Percentiles rank a stretch among this genome's conserved stretches.
Conservation (phyloP, 2,329 filamentous ascomycete genomes). For the Emericellopsis cladophorae region DNA sequence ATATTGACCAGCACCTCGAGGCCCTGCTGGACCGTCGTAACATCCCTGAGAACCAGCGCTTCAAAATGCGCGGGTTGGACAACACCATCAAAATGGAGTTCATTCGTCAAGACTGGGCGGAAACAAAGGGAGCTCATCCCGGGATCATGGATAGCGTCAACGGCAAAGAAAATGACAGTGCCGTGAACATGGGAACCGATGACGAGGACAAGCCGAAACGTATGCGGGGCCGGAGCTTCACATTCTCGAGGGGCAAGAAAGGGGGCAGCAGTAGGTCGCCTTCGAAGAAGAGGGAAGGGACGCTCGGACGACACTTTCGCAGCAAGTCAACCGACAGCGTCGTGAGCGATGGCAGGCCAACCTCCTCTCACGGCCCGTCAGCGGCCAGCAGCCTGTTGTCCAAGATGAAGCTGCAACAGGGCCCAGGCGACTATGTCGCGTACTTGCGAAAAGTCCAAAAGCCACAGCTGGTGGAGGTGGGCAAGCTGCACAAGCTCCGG, state of each 20-base stretch:
- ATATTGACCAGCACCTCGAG: slow-evolving; percentile 45
- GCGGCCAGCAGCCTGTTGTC: slow-evolving; percentile 46
- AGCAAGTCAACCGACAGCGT: slow-evolving; percentile 64
- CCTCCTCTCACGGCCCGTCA: slow-evolving; percentile 30
- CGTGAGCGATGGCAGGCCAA: slow-evolving; percentile 42
- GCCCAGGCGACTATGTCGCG: slow-evolving; percentile 72
- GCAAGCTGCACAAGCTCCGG: slow-evolving; percentile 85
- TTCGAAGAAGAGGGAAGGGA: slow-evolving; percentile 59
- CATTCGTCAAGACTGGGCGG: slow-evolving; percentile 75
- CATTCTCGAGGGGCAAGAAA: slow-evolving; percentile 51
- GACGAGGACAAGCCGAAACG: slow-evolving; percentile 39
- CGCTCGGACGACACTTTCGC: slow-evolving; percentile 50
- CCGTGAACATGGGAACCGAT: slow-evolving; percentile 22
- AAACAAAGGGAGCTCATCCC: slow-evolving; percentile 41
- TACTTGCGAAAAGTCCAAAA: slow-evolving; percentile 74
- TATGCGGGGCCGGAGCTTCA: slow-evolving; percentile 49
- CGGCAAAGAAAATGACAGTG: slow-evolving; percentile 19
- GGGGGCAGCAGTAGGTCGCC: slow-evolving; percentile 46
- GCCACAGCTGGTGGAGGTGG: slow-evolving; percentile 80
- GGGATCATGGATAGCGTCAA: slow-evolving; percentile 29
- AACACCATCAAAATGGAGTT: slow-evolving; percentile 92
- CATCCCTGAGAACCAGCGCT: slow-evolving; percentile 84
- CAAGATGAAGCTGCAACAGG: slow-evolving; percentile 61
- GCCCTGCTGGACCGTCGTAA: slow-evolving; percentile 72
- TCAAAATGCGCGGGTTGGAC: slow-evolving; percentile 86